Percentiles rank a stretch among this genome's conserved stretches.
Evolutionary conservation across 345 rosid genomes (phyloP).

Genomic region (Salix purpurea): DNA sequence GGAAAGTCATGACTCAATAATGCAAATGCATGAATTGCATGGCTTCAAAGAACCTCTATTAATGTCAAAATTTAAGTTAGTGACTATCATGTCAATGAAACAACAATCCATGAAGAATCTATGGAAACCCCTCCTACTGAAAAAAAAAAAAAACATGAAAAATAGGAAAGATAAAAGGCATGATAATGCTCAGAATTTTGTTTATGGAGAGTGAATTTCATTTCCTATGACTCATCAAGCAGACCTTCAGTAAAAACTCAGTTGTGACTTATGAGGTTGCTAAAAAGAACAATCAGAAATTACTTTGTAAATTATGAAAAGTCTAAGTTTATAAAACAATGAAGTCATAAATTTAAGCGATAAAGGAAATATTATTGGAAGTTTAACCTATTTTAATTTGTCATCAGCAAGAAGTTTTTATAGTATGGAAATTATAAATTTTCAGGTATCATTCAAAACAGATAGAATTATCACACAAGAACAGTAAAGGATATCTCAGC

Average conservation of each 20-base stretch:
- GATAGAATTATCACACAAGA: neutral
- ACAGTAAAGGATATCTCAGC: constrained; percentile 90
- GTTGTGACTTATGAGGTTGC: neutral
- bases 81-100: neutral
- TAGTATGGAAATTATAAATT: neutral
- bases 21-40: constrained; percentile 11
- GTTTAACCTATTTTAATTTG: neutral
- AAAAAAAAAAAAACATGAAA: too few species aligned
- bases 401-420: neutral
- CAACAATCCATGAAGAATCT: too few species aligned
- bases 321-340: too few species aligned
- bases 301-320: neutral
- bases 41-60: neutral
- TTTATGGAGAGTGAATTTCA: neutral
- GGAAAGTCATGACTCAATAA: neutral
- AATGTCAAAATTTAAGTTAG: neutral
- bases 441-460: neutral
- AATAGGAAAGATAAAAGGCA: neutral
- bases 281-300: neutral
- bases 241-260: neutral
- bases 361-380: neutral
- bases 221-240: neutral
- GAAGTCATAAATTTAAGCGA: too few species aligned
- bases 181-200: neutral
- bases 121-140: too few species aligned